Conservation (phyloP, 768 basidiomycete species). For the Trametes cingulata region DNA sequence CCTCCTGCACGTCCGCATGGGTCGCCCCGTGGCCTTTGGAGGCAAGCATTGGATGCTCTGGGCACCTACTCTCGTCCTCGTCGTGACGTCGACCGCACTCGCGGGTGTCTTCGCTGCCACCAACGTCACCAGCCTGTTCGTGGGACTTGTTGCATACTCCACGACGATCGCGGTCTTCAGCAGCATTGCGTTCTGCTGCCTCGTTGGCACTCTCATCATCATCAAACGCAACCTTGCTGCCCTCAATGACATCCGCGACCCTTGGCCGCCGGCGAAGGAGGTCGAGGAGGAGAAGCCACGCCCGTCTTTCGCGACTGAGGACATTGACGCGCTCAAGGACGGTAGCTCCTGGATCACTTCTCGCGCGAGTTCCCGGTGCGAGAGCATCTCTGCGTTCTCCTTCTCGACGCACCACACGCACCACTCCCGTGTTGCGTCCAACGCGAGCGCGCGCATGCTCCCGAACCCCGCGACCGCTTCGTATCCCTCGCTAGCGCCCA, state of each 20-base stretch:
- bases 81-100: constrained; percentile 55
- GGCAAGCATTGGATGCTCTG: constrained; percentile 73
- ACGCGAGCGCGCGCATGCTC: constrained; percentile 27
- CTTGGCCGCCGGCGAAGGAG: constrained; percentile 61
- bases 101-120: constrained; percentile 59
- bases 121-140: constrained; percentile 54
- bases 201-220: constrained; percentile 60
- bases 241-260: constrained; percentile 51
- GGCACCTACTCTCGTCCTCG: constrained; percentile 60
- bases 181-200: constrained; percentile 54
- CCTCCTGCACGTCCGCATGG: constrained; percentile 69
- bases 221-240: constrained; percentile 66
- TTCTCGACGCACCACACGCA: constrained; percentile 68
- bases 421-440: constrained; percentile 43
- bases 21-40: constrained; percentile 69
- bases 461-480: constrained; percentile 38
- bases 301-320: constrained; percentile 69
- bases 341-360: constrained; percentile 85
- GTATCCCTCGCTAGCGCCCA: constrained; percentile 38
- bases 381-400: constrained; percentile 69
- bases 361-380: constrained; percentile 50
- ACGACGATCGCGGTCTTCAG: constrained; percentile 51
- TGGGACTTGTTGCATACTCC: constrained; percentile 62
- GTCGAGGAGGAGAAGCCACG: constrained; percentile 54
- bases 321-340: constrained; percentile 71